Evolutionary conservation across 139 green algal genomes (phyloP).

Genomic region (Chlamydomonas urium): DNA sequence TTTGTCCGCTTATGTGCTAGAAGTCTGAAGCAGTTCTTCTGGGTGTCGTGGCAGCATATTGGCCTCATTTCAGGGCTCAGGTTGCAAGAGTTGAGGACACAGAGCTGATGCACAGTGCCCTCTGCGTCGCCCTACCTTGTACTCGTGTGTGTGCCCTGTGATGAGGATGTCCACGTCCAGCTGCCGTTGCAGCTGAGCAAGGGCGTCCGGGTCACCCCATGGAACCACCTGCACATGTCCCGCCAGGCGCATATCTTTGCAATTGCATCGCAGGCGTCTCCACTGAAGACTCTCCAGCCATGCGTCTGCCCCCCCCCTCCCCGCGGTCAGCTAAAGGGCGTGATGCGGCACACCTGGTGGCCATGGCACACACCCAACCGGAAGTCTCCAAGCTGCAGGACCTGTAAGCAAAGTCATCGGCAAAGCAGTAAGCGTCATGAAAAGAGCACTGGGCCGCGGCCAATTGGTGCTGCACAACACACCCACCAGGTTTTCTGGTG

Average conservation of each 20-base stretch:
- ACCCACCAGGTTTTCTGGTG: conserved; percentile 65
- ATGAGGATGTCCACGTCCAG: conserved; percentile 91
- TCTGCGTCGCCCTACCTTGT: conserved; percentile 51
- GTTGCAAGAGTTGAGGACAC: too few relatives aligned
- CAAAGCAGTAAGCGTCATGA: too few relatives aligned
- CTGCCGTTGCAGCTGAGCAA: conserved; percentile 76
- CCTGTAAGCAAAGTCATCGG: too few relatives aligned
- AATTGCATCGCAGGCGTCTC: too few relatives aligned
- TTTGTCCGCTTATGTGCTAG: too few relatives aligned
- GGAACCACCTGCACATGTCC: conserved; percentile 83
- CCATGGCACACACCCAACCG: conserved; percentile 85
- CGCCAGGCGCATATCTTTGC: neutral
- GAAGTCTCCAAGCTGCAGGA: conserved; percentile 79
- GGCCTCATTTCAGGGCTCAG: too few relatives aligned
- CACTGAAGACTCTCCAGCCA: too few relatives aligned
- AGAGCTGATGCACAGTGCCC: neutral
- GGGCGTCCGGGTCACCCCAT: conserved; percentile 68
- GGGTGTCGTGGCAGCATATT: too few relatives aligned
- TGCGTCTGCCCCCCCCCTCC: too few relatives aligned
- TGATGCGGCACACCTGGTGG: conserved; percentile 71
- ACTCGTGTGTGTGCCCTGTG: conserved; percentile 87
- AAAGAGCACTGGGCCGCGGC: too few relatives aligned
- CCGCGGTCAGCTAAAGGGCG: neutral
- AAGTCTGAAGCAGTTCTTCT: too few relatives aligned
- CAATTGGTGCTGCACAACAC: too few relatives aligned